These are phyloP conservation scores for Aspergillus ochraceoroseus DNA, from an alignment of 2,329 filamentous ascomycete genomes.

Conservation along the genomic window DNA sequence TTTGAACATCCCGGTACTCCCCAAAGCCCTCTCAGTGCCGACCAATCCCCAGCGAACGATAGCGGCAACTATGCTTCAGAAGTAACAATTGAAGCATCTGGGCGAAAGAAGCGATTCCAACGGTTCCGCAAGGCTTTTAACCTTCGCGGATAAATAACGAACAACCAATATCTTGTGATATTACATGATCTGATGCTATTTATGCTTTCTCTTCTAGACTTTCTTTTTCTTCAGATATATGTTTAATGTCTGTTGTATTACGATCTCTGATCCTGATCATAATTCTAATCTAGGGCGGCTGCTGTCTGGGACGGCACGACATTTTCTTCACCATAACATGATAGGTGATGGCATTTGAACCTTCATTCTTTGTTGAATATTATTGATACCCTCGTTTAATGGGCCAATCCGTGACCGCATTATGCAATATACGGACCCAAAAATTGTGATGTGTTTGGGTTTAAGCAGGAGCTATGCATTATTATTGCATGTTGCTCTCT, in stretches of 20 bases:
- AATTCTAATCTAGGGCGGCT: constrained; percentile 8
- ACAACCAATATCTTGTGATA: neutral
- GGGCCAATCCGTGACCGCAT: constrained; percentile 1
- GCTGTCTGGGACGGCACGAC: constrained; percentile 8
- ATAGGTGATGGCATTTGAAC: too few species aligned
- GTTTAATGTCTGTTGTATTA: constrained; percentile 13
- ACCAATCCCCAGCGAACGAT: neutral
- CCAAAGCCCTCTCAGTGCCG: neutral
- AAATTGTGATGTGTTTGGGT: neutral
- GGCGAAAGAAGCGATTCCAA: constrained; percentile 46
- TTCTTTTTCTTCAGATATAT: constrained; percentile 1
- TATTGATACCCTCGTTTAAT: constrained; percentile 18
- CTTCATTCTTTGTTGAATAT: constrained; percentile 6
- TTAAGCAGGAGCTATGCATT: too few species aligned
- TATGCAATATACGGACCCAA: constrained; percentile 8
- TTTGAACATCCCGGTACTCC: neutral
- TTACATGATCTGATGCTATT: constrained; percentile 3
- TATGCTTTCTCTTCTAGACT: neutral
- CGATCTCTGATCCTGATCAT: constrained; percentile 2
- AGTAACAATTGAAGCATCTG: constrained; percentile 33
- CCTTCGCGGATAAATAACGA: constrained; percentile 23
- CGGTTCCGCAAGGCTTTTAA: constrained; percentile 45
- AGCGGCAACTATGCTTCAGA: constrained; percentile 20
- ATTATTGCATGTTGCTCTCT: neutral
- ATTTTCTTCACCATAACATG: neutral